Evolutionary conservation across 2,329 filamentous ascomycete genomes (phyloP).

Genomic region (Xylariales sp.): DNA sequence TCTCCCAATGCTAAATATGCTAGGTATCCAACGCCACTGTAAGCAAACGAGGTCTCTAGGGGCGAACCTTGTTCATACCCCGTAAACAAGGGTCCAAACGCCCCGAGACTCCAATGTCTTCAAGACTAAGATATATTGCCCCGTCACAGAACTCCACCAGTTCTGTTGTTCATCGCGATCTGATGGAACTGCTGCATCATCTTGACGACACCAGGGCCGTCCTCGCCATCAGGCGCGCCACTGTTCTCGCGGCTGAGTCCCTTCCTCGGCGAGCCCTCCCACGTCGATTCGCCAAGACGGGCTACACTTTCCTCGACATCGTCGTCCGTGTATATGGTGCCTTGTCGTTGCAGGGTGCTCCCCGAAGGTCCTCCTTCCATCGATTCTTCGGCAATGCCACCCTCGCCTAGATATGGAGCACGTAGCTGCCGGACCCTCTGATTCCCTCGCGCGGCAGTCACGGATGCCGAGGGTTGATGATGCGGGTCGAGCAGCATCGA

Average conservation of each 20-base stretch:
- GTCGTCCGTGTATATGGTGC: conserved; percentile 50
- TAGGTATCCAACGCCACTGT: no score
- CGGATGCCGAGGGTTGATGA: conserved; percentile 59
- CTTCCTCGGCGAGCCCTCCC: conserved; percentile 52
- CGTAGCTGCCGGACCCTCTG: conserved; percentile 41
- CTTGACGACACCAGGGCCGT: conserved; percentile 51
- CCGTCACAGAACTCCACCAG: conserved; percentile 33
- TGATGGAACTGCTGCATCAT: conserved; percentile 57
- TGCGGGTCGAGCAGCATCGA: conserved; percentile 72
- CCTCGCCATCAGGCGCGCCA: conserved; percentile 35
- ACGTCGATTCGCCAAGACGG: conserved; percentile 53
- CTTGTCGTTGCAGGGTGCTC: conserved; percentile 30
- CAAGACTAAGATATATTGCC: no score
- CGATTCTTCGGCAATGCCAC: conserved; percentile 52
- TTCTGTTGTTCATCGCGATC: conserved; percentile 44
- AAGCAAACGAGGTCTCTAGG: no score
- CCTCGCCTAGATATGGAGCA: conserved; percentile 41
- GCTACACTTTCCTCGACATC: conserved; percentile 50
- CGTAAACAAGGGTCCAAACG: no score
- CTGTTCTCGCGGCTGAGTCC: conserved; percentile 50
- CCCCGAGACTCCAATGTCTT: no score
- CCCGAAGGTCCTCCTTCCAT: conserved; percentile 40
- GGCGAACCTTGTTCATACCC: no score
- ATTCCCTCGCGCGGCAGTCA: conserved; percentile 39
- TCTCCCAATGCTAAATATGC: no score